These are phyloP conservation scores for Boletellus ananas DNA, from an alignment of 768 basidiomycete genomes.

Conservation along the genomic window DNA sequence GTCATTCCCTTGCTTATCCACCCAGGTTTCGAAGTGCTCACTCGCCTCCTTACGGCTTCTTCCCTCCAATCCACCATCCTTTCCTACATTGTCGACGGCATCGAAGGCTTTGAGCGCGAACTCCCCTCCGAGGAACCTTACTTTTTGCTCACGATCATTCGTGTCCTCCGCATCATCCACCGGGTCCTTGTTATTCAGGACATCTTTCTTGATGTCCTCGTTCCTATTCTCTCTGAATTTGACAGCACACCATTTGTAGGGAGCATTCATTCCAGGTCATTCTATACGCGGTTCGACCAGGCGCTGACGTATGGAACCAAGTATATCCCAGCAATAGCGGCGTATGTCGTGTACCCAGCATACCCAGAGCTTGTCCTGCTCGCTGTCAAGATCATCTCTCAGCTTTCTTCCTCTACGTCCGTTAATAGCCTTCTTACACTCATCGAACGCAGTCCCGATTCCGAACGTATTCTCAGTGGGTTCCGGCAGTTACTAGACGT, in stretches of 20 bases:
- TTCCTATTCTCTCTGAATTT: conserved; percentile 71
- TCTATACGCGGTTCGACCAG: conserved; percentile 72
- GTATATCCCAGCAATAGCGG: conserved; percentile 76
- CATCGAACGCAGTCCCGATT: conserved; percentile 77
- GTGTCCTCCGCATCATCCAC: conserved; percentile 76
- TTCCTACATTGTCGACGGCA: conserved; percentile 76
- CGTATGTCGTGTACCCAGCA: conserved; percentile 66
- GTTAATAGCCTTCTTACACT: conserved; percentile 75
- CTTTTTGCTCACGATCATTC: conserved; percentile 72
- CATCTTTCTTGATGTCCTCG: conserved; percentile 82
- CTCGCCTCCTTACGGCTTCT: conserved; percentile 69
- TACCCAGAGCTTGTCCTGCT: conserved; percentile 74
- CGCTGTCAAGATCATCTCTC: conserved; percentile 70
- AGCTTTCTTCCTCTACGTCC: conserved; percentile 61
- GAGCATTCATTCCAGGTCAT: conserved; percentile 57
- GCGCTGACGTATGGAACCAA: conserved; percentile 65
- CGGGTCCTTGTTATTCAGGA: conserved; percentile 84
- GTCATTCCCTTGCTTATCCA: conserved; percentile 62
- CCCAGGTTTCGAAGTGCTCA: conserved; percentile 85
- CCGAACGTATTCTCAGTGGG: conserved; percentile 78
- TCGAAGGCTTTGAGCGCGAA: conserved; percentile 70
- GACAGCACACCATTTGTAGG: conserved; percentile 54
- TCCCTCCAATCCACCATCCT: conserved; percentile 71
- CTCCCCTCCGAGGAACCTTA: conserved; percentile 65
- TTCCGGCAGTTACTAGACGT: conserved; percentile 64